Conservation (phyloP, 1,139 yeast species). For the Debaryomyces coudertii region DNA sequence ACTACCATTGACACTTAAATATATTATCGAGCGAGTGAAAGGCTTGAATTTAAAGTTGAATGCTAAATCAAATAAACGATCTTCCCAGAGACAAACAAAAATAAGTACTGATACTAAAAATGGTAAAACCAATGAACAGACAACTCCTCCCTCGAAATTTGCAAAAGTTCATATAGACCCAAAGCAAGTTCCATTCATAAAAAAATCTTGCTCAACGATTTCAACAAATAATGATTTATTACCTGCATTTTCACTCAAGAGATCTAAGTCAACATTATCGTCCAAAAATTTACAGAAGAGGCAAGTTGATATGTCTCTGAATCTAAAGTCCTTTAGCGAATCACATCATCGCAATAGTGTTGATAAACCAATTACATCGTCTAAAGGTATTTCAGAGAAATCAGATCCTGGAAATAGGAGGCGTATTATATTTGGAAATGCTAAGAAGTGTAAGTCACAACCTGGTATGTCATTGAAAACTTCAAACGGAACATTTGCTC, state of each 20-base stretch:
- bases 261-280: constrained; percentile 49
- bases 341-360: background rate
- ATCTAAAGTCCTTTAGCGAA: constrained; percentile 13
- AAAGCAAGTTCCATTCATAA: constrained; percentile 22
- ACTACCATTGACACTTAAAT: constrained; percentile 50
- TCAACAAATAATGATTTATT: constrained; percentile 11
- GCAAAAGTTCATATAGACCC: constrained; percentile 23
- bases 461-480: background rate
- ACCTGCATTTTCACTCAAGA: constrained; percentile 38
- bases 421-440: constrained; percentile 31
- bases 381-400: constrained; percentile 1
- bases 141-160: constrained; percentile 18
- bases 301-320: constrained; percentile 48
- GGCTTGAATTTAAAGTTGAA: constrained; percentile 45
- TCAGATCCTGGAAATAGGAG: background rate
- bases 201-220: constrained; percentile 3
- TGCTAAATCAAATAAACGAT: constrained; percentile 5
- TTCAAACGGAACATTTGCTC: constrained; percentile 16
- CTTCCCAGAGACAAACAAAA: background rate
- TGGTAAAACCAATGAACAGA: background rate
- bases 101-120: background rate
- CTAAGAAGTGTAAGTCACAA: constrained; percentile 24
- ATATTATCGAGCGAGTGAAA: constrained; percentile 52
- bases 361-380: background rate
- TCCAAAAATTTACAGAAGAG: constrained; percentile 47